Conservation (phyloP, 371 early-diverging fungal genomes). For the Batrachochytrium dendrobatidis region DNA sequence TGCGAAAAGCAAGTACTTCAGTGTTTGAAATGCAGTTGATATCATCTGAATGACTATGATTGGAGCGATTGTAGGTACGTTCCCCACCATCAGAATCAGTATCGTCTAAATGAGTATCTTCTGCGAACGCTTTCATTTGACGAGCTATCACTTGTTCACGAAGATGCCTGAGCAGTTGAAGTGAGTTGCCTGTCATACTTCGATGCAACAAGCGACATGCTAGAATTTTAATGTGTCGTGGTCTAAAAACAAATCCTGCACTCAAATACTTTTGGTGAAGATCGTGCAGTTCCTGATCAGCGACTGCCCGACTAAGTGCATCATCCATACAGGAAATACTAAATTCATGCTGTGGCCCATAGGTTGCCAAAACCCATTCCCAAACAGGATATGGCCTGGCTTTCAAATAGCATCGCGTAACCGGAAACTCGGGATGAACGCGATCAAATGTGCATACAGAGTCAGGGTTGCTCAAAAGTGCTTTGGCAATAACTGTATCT, state of each 20-base stretch:
- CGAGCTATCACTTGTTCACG: conserved; percentile 18
- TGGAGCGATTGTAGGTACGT: neutral
- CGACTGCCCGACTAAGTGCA: conserved; percentile 36
- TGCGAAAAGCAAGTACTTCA: conserved; percentile 15
- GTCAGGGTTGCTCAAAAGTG: conserved; percentile 24
- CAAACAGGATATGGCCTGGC: conserved; percentile 29
- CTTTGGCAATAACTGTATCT: conserved; percentile 20
- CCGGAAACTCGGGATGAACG: conserved; percentile 27
- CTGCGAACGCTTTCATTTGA: conserved; percentile 1
- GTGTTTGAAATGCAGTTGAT: conserved; percentile 11
- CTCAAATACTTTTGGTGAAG: conserved; percentile 30
- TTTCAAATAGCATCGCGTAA: conserved; percentile 35
- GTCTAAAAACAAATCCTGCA: conserved; percentile 32
- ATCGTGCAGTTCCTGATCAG: conserved; percentile 35
- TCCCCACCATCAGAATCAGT: neutral
- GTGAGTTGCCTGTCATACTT: conserved; percentile 40
- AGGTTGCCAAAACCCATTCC: conserved; percentile 31
- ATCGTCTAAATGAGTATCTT: neutral
- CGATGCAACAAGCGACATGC: conserved; percentile 39
- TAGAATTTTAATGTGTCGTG: conserved; percentile 39
- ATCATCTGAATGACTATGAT: neutral
- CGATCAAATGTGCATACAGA: conserved; percentile 18
- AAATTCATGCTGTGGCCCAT: conserved; percentile 33
- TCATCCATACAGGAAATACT: conserved; percentile 40
- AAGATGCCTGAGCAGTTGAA: conserved; percentile 27